phyloP scores from a whole-genome alignment of 306 rosid genomes.

The Prunus kanzakura region DNA sequence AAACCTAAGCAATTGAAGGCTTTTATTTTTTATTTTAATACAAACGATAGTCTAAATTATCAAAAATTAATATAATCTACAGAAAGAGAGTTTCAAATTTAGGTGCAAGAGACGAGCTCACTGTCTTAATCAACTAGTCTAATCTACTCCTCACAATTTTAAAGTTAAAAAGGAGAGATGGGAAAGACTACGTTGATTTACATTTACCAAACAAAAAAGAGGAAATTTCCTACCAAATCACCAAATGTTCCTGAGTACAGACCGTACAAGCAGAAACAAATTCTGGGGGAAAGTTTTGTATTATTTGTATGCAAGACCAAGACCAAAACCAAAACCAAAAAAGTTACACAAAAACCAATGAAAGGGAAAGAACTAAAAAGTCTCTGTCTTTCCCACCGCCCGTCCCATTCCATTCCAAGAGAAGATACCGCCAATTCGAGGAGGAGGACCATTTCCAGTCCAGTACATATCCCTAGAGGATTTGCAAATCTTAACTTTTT shows the following conservation, averaged over 20 bases:
- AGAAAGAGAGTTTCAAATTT: too few species aligned
- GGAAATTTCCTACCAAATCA: constrained; percentile 8
- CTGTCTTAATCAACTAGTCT: too few species aligned
- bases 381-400: constrained; percentile 8
- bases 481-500: constrained; percentile 23
- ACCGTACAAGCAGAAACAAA: neutral
- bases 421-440: constrained; percentile 31
- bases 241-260: neutral
- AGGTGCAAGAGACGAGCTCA: neutral
- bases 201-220: neutral
- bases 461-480: constrained; percentile 28
- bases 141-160: too few species aligned
- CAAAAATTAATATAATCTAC: too few species aligned
- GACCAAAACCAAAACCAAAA: neutral
- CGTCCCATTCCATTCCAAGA: constrained; percentile 12
- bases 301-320: neutral
- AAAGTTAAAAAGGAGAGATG: too few species aligned
- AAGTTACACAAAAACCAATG: constrained; percentile 18
- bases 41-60: too few species aligned
- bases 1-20: too few species aligned
- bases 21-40: too few species aligned
- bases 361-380: constrained; percentile 14
- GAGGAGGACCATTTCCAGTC: constrained; percentile 30
- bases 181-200: too few species aligned
- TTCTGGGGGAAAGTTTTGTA: neutral